A percentile compares a stretch with the other conserved stretches of the same genome.
These are phyloP conservation scores for Naegleria fowleri DNA, from an alignment of 208 protist species.

Conservation along the genomic window DNA sequence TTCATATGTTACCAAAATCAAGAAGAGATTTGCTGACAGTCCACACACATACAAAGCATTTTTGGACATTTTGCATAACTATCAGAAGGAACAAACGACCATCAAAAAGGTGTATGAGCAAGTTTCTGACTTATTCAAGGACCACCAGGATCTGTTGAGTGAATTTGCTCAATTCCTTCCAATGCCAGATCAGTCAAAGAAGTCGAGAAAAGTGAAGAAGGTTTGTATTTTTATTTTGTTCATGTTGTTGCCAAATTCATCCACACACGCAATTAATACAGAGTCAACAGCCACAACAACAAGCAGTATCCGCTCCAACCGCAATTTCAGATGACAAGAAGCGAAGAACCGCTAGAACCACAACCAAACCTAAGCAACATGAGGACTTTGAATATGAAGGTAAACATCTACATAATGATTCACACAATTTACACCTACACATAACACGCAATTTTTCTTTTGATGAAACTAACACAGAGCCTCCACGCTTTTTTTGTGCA, in stretches of 20 bases:
- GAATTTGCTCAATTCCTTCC: conserved; percentile 73
- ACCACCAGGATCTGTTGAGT: conserved; percentile 57
- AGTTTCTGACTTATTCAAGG: conserved; percentile 55
- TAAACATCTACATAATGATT: background rate
- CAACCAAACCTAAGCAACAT: background rate
- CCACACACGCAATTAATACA: background rate
- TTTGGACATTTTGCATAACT: conserved; percentile 69
- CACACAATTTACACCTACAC: background rate
- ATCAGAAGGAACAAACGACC: conserved; percentile 62
- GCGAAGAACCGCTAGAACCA: background rate
- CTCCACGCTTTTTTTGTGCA: background rate
- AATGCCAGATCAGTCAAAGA: background rate
- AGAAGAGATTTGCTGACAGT: conserved; percentile 50
- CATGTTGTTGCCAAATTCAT: background rate
- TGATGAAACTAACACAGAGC: background rate
- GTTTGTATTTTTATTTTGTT: background rate
- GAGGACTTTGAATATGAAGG: background rate
- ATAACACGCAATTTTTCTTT: background rate
- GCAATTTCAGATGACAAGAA: background rate
- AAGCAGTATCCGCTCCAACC: too few relatives aligned
- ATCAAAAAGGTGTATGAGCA: conserved; percentile 65
- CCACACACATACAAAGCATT: conserved; percentile 66
- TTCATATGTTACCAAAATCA: conserved; percentile 8
- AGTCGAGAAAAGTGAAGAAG: background rate
- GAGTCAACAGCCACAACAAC: background rate